phyloP scores from a whole-genome alignment of 306 rosid genomes.

The Lupinus albus region DNA sequence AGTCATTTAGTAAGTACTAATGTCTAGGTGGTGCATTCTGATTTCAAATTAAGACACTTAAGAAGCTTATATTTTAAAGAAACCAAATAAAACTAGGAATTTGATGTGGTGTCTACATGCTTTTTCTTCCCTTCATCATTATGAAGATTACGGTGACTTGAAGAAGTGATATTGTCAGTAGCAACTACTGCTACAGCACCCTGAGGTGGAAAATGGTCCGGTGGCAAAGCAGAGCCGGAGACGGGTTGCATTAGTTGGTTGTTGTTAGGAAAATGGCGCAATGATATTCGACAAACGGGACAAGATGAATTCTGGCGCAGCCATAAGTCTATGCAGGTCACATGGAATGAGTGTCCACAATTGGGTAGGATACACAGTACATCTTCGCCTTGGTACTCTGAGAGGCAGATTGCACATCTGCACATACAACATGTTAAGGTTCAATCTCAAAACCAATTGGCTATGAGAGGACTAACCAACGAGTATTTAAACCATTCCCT shows the following conservation, averaged over 20 bases:
- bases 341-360: conserved; percentile 90
- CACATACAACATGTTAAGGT: conserved; percentile 36
- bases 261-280: conserved; percentile 61
- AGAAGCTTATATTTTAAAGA: conserved; percentile 28
- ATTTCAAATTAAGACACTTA: conserved; percentile 7
- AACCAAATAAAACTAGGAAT: conserved; percentile 46
- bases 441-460: no score
- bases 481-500: no score
- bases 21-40: no score
- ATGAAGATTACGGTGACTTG: conserved; percentile 45
- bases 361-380: conserved; percentile 80
- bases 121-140: conserved; percentile 68
- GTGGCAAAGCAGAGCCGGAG: conserved; percentile 63
- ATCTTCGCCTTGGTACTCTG: conserved; percentile 77
- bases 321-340: conserved; percentile 89
- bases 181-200: conserved; percentile 52
- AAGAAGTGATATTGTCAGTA: conserved; percentile 46
- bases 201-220: conserved; percentile 51
- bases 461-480: no score
- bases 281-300: conserved; percentile 85
- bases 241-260: conserved; percentile 66
- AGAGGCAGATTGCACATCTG: conserved; percentile 86
- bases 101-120: conserved; percentile 82
- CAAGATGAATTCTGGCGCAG: conserved; percentile 88
- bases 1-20: no score